Percentiles rank a stretch among this genome's conserved stretches.
phyloP scores from a whole-genome alignment of 116 monocot genomes.

The Phalaenopsis hybrid region DNA sequence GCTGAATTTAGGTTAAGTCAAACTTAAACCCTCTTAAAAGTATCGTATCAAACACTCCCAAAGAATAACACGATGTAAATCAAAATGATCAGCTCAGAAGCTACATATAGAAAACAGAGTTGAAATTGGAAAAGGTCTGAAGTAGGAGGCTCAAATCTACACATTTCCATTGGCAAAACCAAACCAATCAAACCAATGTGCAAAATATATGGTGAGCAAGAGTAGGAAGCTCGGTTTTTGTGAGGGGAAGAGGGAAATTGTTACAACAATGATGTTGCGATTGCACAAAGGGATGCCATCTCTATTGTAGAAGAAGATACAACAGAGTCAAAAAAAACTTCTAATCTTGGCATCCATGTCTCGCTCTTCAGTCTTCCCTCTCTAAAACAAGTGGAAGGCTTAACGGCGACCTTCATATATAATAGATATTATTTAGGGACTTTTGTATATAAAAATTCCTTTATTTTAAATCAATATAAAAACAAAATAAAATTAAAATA shows the following conservation, averaged over 20 bases:
- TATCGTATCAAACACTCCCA: background rate
- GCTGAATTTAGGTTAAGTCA: no score
- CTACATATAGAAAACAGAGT: background rate
- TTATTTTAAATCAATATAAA: no score
- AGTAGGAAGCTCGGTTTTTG: background rate
- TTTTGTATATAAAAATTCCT: no score
- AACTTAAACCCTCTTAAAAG: no score
- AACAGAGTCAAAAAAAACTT: conserved; percentile 72
- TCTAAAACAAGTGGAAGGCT: background rate
- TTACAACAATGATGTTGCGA: conserved; percentile 73
- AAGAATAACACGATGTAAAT: background rate
- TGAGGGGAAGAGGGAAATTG: background rate
- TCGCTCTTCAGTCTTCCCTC: background rate
- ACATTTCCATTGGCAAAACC: background rate
- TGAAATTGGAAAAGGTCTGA: background rate
- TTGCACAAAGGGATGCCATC: conserved; percentile 84
- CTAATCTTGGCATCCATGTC: conserved; percentile 61
- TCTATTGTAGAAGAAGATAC: conserved; percentile 69
- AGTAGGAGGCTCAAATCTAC: background rate
- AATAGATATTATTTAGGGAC: no score
- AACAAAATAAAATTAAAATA: no score
- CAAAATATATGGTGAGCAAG: background rate
- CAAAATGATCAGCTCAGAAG: background rate
- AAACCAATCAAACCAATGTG: no score
- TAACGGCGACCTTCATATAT: no score